Base-by-base conservation (phyloP, 2,329 filamentous ascomycete species). In the Cladosporium austrohemisphaericum region DNA sequence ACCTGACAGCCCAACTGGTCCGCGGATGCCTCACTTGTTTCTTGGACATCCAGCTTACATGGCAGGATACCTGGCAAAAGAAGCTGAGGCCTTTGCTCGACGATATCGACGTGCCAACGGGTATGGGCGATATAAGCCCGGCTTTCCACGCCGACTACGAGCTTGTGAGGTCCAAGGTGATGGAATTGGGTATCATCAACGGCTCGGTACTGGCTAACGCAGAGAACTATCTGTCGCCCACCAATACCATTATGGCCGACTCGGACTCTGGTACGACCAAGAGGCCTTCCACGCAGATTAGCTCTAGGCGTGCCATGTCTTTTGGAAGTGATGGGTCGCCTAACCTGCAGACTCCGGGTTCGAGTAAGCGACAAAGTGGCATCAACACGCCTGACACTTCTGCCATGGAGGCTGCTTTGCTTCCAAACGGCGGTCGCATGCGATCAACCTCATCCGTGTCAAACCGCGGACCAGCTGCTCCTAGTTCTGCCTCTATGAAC, bases 1-100 rank as follows among this genome's bases (percentile, higher is more conserved):
- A 74, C 6, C 72, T 93, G 55, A 96, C 92, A 1, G 88, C 88
- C 54, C 86, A 84, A 60, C 75, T 96, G 53, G 89, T 93, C 60
- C 87, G 90, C 60, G 84, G 86, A 19, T 92, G 88, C 60, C 76
- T 95, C 35, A 81, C 79, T 50, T 90, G 89, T 60, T 89, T 97
- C 61, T 81, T 96, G 57, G 83, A 86, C 55, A 84, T 95, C 37
- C 91, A 96, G 68, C 78, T 81, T 14, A 77, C 81, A 41, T 98
- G 92, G 92, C 91, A 85, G 65, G 77, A 77, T 49, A 83, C 88
- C 31, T 91, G 90, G 82, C 85, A 86, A 60, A 85, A 87, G 58
- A 95, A 94, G 72, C 79, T 96, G 54, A 83, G 81, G 56, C 78
- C 80, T 7, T 80, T 93, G 2, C 76, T 96, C 4, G 82, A 84